Evolutionary conservation across 2,329 filamentous ascomycete genomes (phyloP).

Genomic region (Alternaria solani): DNA sequence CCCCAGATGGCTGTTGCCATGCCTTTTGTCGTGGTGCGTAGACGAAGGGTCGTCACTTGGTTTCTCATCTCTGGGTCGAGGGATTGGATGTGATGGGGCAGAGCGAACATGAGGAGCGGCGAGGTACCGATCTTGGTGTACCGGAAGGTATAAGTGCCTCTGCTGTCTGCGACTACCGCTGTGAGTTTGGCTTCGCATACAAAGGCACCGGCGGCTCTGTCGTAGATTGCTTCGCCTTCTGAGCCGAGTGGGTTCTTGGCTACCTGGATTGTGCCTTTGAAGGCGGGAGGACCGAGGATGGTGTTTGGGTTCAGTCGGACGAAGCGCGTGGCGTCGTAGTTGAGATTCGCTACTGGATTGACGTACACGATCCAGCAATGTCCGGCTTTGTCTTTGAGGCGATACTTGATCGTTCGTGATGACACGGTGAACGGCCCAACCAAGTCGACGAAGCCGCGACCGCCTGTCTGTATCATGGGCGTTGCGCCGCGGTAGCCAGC

Average conservation of each 20-base stretch:
- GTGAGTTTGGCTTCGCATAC: slow-evolving; percentile 69
- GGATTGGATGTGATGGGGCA: slow-evolving; percentile 84
- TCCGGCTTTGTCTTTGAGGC: slow-evolving; percentile 72
- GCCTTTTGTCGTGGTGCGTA: slow-evolving; percentile 88
- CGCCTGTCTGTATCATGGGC: slow-evolving; percentile 74
- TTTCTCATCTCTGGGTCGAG: slow-evolving; percentile 69
- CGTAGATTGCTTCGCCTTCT: slow-evolving; percentile 73
- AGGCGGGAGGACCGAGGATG: slow-evolving; percentile 71
- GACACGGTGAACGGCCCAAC: slow-evolving; percentile 63
- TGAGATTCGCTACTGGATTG: slow-evolving; percentile 60
- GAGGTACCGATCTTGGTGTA: slow-evolving; percentile 77
- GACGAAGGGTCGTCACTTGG: slow-evolving; percentile 61
- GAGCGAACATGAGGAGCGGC: slow-evolving; percentile 80
- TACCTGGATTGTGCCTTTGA: slow-evolving; percentile 82
- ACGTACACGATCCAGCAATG: slow-evolving; percentile 80
- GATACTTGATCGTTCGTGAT: slow-evolving; percentile 77
- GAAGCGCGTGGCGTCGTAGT: slow-evolving; percentile 69
- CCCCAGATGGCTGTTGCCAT: slow-evolving; percentile 73
- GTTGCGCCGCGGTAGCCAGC: slow-evolving; percentile 74
- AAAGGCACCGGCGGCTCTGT: slow-evolving; percentile 79
- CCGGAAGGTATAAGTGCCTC: slow-evolving; percentile 72
- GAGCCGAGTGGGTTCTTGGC: slow-evolving; percentile 73
- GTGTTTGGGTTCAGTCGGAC: slow-evolving; percentile 67
- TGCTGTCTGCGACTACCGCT: slow-evolving; percentile 65
- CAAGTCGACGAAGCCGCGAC: slow-evolving; percentile 76